phyloP scores from a whole-genome alignment of 2,329 filamentous ascomycete genomes.

The Lachnellula willkommii region DNA sequence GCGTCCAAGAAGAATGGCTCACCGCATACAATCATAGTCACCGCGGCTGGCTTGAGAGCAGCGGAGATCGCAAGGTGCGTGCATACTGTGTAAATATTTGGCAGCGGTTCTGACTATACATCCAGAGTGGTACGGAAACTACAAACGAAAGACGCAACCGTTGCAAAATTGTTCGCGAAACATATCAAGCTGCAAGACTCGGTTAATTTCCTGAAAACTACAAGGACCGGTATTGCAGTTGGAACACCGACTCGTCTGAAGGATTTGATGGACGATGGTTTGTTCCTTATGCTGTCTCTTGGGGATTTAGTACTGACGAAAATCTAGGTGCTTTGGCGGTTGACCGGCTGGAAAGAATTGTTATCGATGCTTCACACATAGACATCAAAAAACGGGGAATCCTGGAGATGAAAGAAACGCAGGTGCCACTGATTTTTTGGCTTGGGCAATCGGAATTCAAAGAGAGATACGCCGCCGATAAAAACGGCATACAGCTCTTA shows the following conservation, averaged over 20 bases:
- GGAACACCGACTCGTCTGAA: slow-evolving; percentile 80
- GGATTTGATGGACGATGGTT: slow-evolving; percentile 77
- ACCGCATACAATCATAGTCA: slow-evolving; percentile 85
- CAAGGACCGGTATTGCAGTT: slow-evolving; percentile 76
- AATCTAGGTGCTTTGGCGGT: slow-evolving; percentile 60
- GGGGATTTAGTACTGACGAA: slow-evolving; percentile 17
- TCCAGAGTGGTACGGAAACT: slow-evolving; percentile 68
- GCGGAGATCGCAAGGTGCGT: slow-evolving; percentile 72
- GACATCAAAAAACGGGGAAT: slow-evolving; percentile 92
- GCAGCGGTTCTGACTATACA: slow-evolving; percentile 9
- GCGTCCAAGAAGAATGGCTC: slow-evolving; percentile 64
- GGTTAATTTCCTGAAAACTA: slow-evolving; percentile 64
- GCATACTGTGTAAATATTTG: background rate
- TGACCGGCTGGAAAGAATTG: slow-evolving; percentile 67
- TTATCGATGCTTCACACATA: slow-evolving; percentile 88
- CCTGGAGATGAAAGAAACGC: slow-evolving; percentile 91
- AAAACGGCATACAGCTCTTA: slow-evolving; percentile 55
- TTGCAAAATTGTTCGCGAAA: slow-evolving; percentile 95
- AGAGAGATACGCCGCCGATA: slow-evolving; percentile 56
- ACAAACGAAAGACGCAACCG: slow-evolving; percentile 68
- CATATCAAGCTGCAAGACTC: slow-evolving; percentile 94
- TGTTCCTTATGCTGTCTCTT: slow-evolving; percentile 23
- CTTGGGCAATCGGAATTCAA: slow-evolving; percentile 67
- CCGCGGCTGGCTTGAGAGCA: slow-evolving; percentile 76
- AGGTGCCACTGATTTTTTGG: slow-evolving; percentile 72